Base-by-base conservation (phyloP, 371 early-diverging fungal genomes). In the Mucor lusitanicus region DNA sequence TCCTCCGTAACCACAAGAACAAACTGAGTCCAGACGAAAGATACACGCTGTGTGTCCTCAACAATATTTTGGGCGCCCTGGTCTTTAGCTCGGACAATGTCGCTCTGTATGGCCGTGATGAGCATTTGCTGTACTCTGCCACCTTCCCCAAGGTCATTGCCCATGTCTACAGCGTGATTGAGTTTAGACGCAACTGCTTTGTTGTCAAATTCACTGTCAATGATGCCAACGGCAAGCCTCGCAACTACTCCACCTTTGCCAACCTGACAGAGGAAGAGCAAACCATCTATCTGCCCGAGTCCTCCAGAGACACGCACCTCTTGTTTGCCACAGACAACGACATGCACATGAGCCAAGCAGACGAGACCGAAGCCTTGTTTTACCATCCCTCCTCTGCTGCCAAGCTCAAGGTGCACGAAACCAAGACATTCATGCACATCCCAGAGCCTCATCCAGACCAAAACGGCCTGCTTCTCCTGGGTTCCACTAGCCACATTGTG, bases 31-130 rank as follows among this genome's bases (percentile, higher is more conserved):
- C 64, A 7, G 74, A 75, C 13, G 86, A 88, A 53, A 77, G 82
- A 13, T 76, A 81, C 37, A 85, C 88, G 0, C 63, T 88, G n/a
- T 82, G 85, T 68, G 71, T 83, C 0, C 63, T 88, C 33, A 88
- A 88, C 65, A 86, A 88, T 44, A 67, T 88, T 8, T 64, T 88
- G 7, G 88, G 88, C n/a, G 80, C 85, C 4, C 71, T 88, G 1
- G 88, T 88, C 15, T 86, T 88, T 67, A 81, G 73, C 28, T 86
- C 86, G 12, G 88, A 88, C 35, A 79, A 81, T 53, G 74, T 81
- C 0, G 64, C 63, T 0, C 75, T 78, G 4, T 82, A 85, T 46
- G 73, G 79, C n/a, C 59, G 62, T 12, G 75, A 77, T n/a, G 82
- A 84, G 21, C 84, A 84, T 68, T 46, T 75, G 40, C 50, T 81